These are phyloP conservation scores for Endothia cerciana DNA, from an alignment of 2,329 filamentous ascomycete genomes.

Conservation along the genomic window DNA sequence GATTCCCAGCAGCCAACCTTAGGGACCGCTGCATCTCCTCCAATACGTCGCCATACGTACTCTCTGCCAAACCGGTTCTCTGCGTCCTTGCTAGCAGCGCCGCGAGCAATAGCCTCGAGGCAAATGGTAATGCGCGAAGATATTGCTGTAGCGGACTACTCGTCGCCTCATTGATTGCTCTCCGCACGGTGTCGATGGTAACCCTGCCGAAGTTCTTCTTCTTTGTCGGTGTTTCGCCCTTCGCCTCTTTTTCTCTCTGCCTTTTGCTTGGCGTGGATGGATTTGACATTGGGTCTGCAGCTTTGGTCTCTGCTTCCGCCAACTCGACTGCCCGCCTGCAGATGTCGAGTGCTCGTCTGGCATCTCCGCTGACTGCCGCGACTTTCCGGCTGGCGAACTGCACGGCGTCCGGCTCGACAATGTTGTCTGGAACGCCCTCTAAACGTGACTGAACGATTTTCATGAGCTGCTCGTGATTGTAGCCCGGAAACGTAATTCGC, in stretches of 20 bases:
- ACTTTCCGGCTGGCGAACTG: slow-evolving; percentile 98
- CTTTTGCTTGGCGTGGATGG: slow-evolving; percentile 66
- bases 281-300: slow-evolving; percentile 45
- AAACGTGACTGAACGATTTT: slow-evolving; percentile 95
- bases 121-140: slow-evolving; percentile 78
- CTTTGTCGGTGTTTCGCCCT: slow-evolving; percentile 36
- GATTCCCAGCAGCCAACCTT: slow-evolving; percentile 60
- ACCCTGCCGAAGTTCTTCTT: slow-evolving; percentile 62
- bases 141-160: slow-evolving; percentile 90
- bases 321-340: slow-evolving; percentile 94
- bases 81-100: slow-evolving; percentile 79
- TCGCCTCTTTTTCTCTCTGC: slow-evolving; percentile 34
- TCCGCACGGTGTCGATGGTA: slow-evolving; percentile 90
- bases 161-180: slow-evolving; percentile 93
- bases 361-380: slow-evolving; percentile 93
- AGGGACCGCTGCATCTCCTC: slow-evolving; percentile 80
- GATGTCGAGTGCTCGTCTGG: slow-evolving; percentile 89
- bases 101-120: slow-evolving; percentile 82
- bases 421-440: slow-evolving; percentile 81
- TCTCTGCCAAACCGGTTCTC: slow-evolving; percentile 84
- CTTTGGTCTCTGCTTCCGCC: slow-evolving; percentile 71
- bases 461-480: slow-evolving; percentile 97
- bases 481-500: slow-evolving; percentile 94
- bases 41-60: slow-evolving; percentile 83
- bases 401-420: slow-evolving; percentile 90